Evolutionary conservation across 768 basidiomycete species (phyloP).

Genomic region (Termitomyces sp.): DNA sequence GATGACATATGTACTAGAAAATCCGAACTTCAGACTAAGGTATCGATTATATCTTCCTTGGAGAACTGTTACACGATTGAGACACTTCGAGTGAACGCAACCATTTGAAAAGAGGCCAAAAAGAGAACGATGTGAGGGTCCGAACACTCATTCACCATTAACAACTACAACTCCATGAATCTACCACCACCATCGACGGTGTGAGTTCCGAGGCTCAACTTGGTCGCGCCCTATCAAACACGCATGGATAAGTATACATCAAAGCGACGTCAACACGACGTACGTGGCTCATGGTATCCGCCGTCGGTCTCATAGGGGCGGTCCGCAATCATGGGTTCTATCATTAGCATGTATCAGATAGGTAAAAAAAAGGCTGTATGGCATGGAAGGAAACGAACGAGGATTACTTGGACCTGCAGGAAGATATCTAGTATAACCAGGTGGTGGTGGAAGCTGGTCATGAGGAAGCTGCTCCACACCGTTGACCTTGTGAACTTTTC

Average conservation of each 20-base stretch:
- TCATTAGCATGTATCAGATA: not conserved
- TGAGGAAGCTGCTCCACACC: constrained; percentile 44
- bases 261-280: not conserved
- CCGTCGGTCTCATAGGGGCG: constrained; percentile 6
- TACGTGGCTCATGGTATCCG: constrained; percentile 12
- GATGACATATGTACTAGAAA: not conserved
- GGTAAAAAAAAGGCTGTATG: not conserved
- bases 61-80: not conserved
- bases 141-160: not conserved
- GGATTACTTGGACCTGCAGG: constrained; percentile 7
- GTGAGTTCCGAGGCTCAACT: not conserved
- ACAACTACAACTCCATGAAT: not conserved
- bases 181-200: not conserved
- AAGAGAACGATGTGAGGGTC: not conserved
- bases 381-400: constrained; percentile 14
- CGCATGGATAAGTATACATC: not conserved
- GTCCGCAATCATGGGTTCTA: constrained; percentile 11
- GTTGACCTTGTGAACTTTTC: constrained; percentile 60
- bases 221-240: not conserved
- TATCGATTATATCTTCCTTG: not conserved
- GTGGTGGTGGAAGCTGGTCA: constrained; percentile 14
- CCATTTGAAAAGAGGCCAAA: not conserved
- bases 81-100: not conserved
- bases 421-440: constrained; percentile 15
- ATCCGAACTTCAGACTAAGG: not conserved